These are phyloP conservation scores for Zea luxurians DNA, from an alignment of 176 grass and related monocot species.

Conservation along the genomic window DNA sequence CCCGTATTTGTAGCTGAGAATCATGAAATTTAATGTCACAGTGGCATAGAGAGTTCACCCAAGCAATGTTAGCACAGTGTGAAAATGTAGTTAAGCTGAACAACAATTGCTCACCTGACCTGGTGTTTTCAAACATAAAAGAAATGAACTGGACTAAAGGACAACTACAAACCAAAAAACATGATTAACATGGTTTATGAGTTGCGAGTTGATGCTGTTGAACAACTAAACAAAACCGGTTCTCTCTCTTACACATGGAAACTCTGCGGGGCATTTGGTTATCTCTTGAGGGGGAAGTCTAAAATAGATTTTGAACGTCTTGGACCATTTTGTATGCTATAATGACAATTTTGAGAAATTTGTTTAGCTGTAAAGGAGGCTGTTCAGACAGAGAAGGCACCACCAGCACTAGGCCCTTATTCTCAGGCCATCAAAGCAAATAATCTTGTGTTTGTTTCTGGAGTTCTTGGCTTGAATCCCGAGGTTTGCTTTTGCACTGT, in stretches of 20 bases:
- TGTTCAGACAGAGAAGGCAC: conserved; percentile 82
- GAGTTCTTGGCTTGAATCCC: conserved; percentile 85
- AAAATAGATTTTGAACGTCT: background rate
- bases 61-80: too few species aligned
- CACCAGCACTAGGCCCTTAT: conserved; percentile 88
- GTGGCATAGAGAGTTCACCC: background rate
- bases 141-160: background rate
- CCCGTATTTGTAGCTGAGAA: background rate
- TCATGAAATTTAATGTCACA: background rate
- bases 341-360: background rate
- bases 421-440: conserved; percentile 97
- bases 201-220: background rate
- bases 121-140: background rate
- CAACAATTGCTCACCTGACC: background rate
- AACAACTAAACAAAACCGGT: background rate
- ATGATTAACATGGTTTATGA: background rate
- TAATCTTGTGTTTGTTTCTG: conserved; percentile 94
- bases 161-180: background rate
- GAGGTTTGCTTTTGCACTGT: conserved; percentile 53
- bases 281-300: background rate
- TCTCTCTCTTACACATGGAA: background rate
- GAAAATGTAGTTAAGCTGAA: background rate
- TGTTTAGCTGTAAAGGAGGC: conserved; percentile 66
- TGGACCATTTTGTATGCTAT: background rate
- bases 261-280: background rate